Evolutionary conservation across 805 yeast species (phyloP).

Genomic region (Debaryomyces tyrocola): DNA sequence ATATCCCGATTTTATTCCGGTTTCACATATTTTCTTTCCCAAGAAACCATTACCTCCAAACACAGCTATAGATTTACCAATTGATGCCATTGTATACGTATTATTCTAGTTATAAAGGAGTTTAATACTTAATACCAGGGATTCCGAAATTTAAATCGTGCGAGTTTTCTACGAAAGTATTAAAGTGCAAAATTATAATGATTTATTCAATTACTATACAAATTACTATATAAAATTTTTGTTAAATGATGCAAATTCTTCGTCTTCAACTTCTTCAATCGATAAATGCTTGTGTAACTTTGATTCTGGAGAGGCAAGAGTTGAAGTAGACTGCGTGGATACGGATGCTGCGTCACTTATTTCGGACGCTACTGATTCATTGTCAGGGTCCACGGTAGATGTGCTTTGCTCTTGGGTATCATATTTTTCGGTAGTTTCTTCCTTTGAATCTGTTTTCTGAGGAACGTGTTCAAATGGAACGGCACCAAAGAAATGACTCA

Average conservation of each 20-base stretch:
- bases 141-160: neutral
- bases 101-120: too few species aligned
- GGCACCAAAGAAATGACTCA: neutral
- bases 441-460: neutral
- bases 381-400: constrained; percentile 10
- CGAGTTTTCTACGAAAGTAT: neutral
- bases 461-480: neutral
- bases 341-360: constrained; percentile 4
- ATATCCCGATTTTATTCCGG: constrained; percentile 61
- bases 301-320: constrained; percentile 7
- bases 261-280: constrained; percentile 34
- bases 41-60: constrained; percentile 90
- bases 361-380: constrained; percentile 18
- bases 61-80: constrained; percentile 48
- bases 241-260: constrained; percentile 39
- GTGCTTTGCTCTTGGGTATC: too few species aligned
- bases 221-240: constrained; percentile 19
- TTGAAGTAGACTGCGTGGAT: constrained; percentile 4
- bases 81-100: constrained; percentile 3
- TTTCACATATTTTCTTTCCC: constrained; percentile 67
- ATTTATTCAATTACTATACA: neutral
- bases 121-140: too few species aligned
- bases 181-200: neutral
- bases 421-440: too few species aligned
- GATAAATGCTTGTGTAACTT: constrained; percentile 28